phyloP scores from a whole-genome alignment of 495 filamentous ascomycete genomes.

The Aspergillus homomorphus region DNA sequence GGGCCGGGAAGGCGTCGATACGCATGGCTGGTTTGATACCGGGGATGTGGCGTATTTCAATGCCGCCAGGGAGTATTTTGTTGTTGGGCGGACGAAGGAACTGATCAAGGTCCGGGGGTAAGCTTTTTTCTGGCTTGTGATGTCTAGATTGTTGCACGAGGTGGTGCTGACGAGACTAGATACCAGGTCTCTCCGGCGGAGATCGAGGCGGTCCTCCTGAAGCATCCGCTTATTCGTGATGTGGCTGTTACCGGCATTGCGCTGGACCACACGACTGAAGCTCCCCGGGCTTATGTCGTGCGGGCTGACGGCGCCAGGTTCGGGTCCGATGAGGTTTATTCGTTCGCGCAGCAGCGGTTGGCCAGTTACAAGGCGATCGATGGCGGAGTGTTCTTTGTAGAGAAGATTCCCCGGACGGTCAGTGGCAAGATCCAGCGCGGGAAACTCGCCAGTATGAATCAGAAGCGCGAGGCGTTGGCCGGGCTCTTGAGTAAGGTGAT shows the following conservation, averaged over 20 bases:
- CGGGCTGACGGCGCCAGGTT: neutral
- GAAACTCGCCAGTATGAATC: neutral
- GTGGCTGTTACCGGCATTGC: constrained; percentile 36
- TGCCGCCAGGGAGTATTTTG: constrained; percentile 34
- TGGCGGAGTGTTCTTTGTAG: neutral
- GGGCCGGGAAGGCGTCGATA: constrained; percentile 30
- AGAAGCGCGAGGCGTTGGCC: neutral
- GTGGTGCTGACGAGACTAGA: constrained; percentile 14
- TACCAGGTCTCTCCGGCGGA: constrained; percentile 49
- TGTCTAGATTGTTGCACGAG: neutral
- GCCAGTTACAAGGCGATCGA: neutral
- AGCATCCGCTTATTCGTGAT: constrained; percentile 39
- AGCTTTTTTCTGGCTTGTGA: neutral
- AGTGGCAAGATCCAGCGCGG: neutral
- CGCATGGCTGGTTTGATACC: constrained; percentile 43
- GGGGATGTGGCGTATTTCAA: constrained; percentile 37
- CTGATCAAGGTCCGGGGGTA: constrained; percentile 30
- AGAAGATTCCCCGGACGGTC: neutral
- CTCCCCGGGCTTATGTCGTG: constrained; percentile 12
- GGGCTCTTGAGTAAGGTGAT: too few species aligned
- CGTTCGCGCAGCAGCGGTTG: neutral
- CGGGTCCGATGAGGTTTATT: neutral
- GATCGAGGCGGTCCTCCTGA: constrained; percentile 44
- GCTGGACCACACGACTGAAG: constrained; percentile 18
- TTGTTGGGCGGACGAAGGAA: constrained; percentile 47